Evolutionary conservation across 306 rosid species (phyloP).

Genomic region (Alnus rubra): DNA sequence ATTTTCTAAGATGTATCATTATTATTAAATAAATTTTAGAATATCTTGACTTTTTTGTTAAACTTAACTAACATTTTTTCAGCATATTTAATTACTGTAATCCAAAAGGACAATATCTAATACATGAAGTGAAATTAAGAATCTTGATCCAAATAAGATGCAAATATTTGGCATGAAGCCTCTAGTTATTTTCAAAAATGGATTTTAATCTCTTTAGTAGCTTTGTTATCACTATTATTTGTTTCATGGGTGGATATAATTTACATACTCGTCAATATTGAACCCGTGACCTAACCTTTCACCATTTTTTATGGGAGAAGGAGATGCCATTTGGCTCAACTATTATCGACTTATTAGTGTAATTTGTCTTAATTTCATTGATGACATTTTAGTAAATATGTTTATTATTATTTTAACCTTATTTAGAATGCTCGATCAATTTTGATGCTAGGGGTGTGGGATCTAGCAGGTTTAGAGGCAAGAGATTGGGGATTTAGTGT

Average conservation of each 20-base stretch:
- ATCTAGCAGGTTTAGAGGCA: too few relatives aligned
- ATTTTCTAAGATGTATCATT: not conserved
- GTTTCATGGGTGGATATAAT: not conserved
- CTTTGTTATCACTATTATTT: not conserved
- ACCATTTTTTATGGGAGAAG: not conserved
- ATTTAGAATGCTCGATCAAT: too few relatives aligned
- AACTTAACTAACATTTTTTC: not conserved
- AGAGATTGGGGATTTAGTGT: too few relatives aligned
- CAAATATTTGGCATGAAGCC: not conserved
- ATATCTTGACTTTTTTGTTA: not conserved
- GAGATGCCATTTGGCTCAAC: not conserved
- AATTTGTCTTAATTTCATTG: not conserved
- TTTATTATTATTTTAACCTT: slow-evolving; percentile 18
- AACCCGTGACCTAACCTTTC: not conserved
- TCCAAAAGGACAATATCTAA: not conserved
- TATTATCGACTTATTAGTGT: not conserved
- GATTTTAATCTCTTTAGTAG: not conserved
- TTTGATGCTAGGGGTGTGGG: too few relatives aligned
- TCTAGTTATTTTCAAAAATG: not conserved
- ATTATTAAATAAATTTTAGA: not conserved
- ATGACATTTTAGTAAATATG: slow-evolving; percentile 11
- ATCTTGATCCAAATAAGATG: not conserved
- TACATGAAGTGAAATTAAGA: not conserved
- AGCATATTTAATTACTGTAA: not conserved
- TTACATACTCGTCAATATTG: not conserved